These are phyloP conservation scores for Nicotiana undulata DNA, from an alignment of 257 asterid species.

Conservation along the genomic window DNA sequence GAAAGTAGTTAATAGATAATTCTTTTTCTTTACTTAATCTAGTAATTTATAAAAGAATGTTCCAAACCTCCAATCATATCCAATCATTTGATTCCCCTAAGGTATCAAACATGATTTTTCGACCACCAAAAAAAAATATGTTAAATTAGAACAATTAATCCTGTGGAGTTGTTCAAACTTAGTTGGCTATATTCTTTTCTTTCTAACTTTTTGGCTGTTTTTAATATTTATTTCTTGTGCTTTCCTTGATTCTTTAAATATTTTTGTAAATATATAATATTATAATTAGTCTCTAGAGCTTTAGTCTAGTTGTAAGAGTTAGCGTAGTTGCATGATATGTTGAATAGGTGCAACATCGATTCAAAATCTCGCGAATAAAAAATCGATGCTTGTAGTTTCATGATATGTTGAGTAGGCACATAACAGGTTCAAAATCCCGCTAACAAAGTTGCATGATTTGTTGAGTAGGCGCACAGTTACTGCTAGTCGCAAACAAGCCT, in stretches of 20 bases:
- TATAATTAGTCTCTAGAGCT: neutral
- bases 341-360: too few relatives aligned
- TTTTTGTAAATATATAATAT: neutral
- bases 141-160: too few relatives aligned
- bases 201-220: neutral
- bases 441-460: too few relatives aligned
- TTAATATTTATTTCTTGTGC: neutral
- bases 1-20: neutral
- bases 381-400: too few relatives aligned
- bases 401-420: too few relatives aligned
- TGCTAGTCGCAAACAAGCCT: too few relatives aligned
- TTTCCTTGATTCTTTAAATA: neutral
- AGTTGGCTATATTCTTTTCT: neutral
- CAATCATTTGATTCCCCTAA: neutral
- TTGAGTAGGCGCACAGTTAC: too few relatives aligned
- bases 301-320: neutral
- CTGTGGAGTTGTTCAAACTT: neutral
- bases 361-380: too few relatives aligned
- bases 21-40: neutral
- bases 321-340: too few relatives aligned
- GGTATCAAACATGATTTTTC: neutral
- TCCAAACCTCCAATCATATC: constrained; percentile 3
- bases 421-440: too few relatives aligned
- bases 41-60: neutral
- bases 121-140: too few relatives aligned